Evolutionary conservation across 805 yeast species (phyloP).

Genomic region (Candida argentea): DNA sequence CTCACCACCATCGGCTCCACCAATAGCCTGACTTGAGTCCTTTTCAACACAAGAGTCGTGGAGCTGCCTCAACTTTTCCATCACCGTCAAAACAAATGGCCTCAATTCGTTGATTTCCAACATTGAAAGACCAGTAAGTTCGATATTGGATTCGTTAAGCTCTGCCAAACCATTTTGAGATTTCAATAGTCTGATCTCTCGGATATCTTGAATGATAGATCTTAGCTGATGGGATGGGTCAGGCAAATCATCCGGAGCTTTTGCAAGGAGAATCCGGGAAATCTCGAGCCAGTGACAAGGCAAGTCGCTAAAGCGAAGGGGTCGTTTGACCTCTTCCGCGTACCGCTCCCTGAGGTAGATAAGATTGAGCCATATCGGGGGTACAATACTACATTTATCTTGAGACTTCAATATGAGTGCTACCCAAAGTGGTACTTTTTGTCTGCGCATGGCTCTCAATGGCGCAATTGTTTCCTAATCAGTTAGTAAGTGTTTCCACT

Average conservation of each 20-base stretch:
- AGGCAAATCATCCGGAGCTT: constrained; percentile 69
- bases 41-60: constrained; percentile 19
- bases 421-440: constrained; percentile 75
- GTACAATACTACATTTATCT: constrained; percentile 72
- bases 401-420: constrained; percentile 79
- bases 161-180: constrained; percentile 69
- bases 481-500: constrained; percentile 5
- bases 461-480: constrained; percentile 42
- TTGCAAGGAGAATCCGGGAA: constrained; percentile 55
- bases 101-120: constrained; percentile 84
- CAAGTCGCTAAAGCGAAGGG: constrained; percentile 52
- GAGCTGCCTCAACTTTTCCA: constrained; percentile 64
- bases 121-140: constrained; percentile 69
- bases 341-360: constrained; percentile 44
- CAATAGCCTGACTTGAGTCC: constrained; percentile 7
- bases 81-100: constrained; percentile 69
- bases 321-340: constrained; percentile 53
- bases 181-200: constrained; percentile 75
- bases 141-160: constrained; percentile 74
- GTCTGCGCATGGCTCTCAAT: constrained; percentile 57
- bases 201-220: constrained; percentile 65
- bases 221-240: constrained; percentile 67
- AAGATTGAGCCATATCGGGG: constrained; percentile 75
- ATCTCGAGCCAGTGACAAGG: constrained; percentile 90
- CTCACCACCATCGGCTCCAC: constrained; percentile 27